Percentiles rank a stretch among this genome's conserved stretches.
These are phyloP conservation scores for Solanum etuberosum DNA, from an alignment of 257 asterid genomes.

Conservation along the genomic window DNA sequence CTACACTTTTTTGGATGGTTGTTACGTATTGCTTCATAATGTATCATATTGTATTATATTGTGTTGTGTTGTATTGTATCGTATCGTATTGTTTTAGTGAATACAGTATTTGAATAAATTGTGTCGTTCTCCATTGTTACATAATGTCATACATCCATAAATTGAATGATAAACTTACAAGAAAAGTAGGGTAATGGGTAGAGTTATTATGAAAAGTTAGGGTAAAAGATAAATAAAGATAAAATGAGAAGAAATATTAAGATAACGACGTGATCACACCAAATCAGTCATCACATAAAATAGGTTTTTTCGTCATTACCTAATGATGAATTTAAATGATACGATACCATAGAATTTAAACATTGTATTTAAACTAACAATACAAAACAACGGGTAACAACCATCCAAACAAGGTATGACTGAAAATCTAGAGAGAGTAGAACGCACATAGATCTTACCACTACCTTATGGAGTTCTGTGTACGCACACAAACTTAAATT, in stretches of 20 bases:
- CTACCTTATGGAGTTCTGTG: rapidly evolving
- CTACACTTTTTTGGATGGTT: not conserved
- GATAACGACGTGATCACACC: not conserved
- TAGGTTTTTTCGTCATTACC: too few species aligned
- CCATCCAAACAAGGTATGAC: not conserved
- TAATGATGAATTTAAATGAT: rapidly evolving
- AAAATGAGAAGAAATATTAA: too few species aligned
- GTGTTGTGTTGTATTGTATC: too few species aligned
- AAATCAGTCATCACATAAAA: not conserved
- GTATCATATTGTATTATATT: too few species aligned
- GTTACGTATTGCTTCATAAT: not conserved
- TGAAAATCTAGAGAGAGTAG: too few species aligned
- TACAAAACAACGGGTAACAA: too few species aligned
- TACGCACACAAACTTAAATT: not conserved
- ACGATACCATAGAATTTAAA: too few species aligned
- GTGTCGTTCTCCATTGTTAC: too few species aligned
- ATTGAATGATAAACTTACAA: not conserved
- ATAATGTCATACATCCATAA: not conserved
- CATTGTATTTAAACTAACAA: not conserved
- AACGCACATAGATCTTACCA: not conserved
- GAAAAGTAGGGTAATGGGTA: too few species aligned
- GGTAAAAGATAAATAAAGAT: not conserved
- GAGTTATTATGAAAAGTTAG: not conserved
- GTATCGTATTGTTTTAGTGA: too few species aligned
- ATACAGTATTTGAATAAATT: too few species aligned